Base-by-base conservation (phyloP, 768 basidiomycete species). In the Amanita molliuscula region DNA sequence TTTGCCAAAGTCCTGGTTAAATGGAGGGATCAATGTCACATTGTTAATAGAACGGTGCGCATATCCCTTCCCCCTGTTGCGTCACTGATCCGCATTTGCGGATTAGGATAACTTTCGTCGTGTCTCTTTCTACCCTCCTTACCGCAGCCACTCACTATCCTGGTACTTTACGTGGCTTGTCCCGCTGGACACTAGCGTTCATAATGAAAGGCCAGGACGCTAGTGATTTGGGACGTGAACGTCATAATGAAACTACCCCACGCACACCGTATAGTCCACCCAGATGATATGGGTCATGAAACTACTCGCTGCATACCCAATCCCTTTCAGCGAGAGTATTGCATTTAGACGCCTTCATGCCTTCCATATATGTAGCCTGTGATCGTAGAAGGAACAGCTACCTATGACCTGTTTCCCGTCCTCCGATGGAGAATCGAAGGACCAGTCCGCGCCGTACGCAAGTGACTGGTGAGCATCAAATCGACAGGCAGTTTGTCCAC, bases 351-450 rank as follows among this genome's bases (percentile, higher is more conserved):
- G 11, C 23, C 9, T 26, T 76, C 62, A 92, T 28, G 74, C 84
- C 40, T 64, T 67, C 94, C 95, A 99, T 15, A 93, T 58, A 61
- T 82, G 78, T 65, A 97, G 62, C 33, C 71, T 65, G 61, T 92
- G 89, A 60, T 99, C 96, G 60, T 98, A 99, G 67, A 99, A 99
- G 15, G 92, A 96, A 61, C 92, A 94, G 55, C 84, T 94, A 6
- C 82, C 92, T 33, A 97, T 72, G 46, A 85, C 48, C 2, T 81
- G 82, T 31, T 69, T 63, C 3, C 57, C 63, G 8, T 56, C 47
- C 11, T 45, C 42, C 11, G 54, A 40, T 6, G 57, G 51, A 25
- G 61, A 53, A 15, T 64, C 67, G 51, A 77, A 77, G 5, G 79
- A 84, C 95, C 95, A 98, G 64, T 97, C 93, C 2, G 72, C 86